Evolutionary conservation across 805 yeast genomes (phyloP), one percentile per base, ranked within the genome.

Genomic region (Allodekkera sacchari): DNA sequence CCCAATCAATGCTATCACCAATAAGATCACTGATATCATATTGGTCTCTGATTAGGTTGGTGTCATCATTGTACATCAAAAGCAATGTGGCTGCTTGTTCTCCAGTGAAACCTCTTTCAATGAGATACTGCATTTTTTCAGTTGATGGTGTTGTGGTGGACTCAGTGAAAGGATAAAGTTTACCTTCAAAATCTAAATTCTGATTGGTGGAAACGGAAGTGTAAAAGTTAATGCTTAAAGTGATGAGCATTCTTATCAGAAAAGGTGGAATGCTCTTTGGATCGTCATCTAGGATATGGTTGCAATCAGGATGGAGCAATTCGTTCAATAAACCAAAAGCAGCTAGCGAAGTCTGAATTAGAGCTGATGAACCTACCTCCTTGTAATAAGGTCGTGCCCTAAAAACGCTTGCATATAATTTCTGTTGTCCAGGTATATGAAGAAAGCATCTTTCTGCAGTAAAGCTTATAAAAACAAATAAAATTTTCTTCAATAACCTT

Each of bases 381-480:
- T 43, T 30, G 23, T 37, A 41, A 29, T 49, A 52, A 4, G 45
- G 44, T 10, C 46, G 50, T 6, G 50, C 44, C 13, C 38, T 37
- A 20, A 37, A 36, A n/a, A 53, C 42, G 28, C 62, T 65, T 4
- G 68, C 61, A 34, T 57, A 61, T 3, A 68, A 59, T n/a, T 60
- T 45, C 5, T 51, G 53, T 1, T 60, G 55, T n/a, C 49, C 42
- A 11, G 55, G 48, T 15, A 68, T 61, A 4, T 47, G 37, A 15
- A 49, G 41, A 5, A 60, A 30, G 15, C 44, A 42, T 4, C 63
- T 62, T 27, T 53, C 51, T 8, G 63, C 59, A 3, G 66, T 63
- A 0, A 68, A 52, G 30, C 66, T 67, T n/a, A 65, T 62, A 41
- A 69, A 61, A 7, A 73, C 57, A 2, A 61, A 55, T 4, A 74